Evolutionary conservation across 2,329 filamentous ascomycete genomes (phyloP).

Genomic region (Botryotinia calthae): DNA sequence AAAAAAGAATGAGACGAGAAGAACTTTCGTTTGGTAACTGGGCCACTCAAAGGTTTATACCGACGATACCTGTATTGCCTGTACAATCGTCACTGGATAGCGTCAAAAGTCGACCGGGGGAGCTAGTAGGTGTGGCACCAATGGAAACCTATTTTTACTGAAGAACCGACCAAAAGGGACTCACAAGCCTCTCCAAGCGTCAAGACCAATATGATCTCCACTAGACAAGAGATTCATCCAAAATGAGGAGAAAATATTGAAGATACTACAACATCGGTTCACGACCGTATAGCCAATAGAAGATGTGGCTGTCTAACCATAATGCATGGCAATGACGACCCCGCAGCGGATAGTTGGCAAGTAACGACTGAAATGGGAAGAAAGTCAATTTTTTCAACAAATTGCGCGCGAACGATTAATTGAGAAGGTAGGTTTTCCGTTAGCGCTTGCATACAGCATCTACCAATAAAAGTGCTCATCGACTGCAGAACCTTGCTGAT

Average conservation of each 20-base stretch:
- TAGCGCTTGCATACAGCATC: conserved; percentile 17
- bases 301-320: not conserved
- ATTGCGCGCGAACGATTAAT: conserved; percentile 21
- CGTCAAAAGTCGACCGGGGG: conserved; percentile 13
- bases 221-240: not conserved
- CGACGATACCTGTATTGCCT: conserved; percentile 6
- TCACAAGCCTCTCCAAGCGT: conserved; percentile 11
- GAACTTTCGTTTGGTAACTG: conserved; percentile 7
- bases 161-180: conserved; percentile 19
- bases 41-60: conserved; percentile 20
- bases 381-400: conserved; percentile 7
- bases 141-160: conserved; percentile 9
- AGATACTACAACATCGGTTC: conserved; percentile 10
- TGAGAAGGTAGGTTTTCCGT: not conserved
- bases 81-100: conserved; percentile 8
- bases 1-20: conserved; percentile 17
- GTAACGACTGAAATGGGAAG: not conserved
- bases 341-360: conserved; percentile 13
- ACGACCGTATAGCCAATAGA: conserved; percentile 10
- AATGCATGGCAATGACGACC: conserved; percentile 2
- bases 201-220: conserved; percentile 12
- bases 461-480: conserved; percentile 14
- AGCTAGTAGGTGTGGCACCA: conserved; percentile 1
- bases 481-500: conserved; percentile 15
- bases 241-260: not conserved